Percentiles rank a stretch among this genome's conserved stretches.
Conservation (phyloP, 2,329 filamentous ascomycete genomes). For the Thyridium curvatum region DNA sequence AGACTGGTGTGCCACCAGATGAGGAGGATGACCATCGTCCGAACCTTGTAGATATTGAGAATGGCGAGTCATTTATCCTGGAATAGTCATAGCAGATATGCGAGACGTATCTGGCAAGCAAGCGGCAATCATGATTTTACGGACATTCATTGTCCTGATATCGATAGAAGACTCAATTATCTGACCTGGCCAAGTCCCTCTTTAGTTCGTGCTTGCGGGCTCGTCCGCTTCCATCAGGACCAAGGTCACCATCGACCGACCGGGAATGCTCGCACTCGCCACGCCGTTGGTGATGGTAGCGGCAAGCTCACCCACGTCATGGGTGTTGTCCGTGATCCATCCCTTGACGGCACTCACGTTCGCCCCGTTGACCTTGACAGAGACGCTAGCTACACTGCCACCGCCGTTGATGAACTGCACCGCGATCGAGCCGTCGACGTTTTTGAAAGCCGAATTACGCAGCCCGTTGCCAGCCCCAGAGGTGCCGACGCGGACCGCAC, state of each 20-base stretch:
- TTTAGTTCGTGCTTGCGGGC: too few species aligned
- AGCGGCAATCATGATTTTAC: too few species aligned
- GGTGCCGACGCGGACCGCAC: conserved; percentile 16
- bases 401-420: conserved; percentile 21
- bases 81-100: too few species aligned
- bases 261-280: conserved; percentile 4
- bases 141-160: too few species aligned
- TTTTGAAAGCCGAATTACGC: conserved; percentile 21
- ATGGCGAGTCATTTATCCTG: too few species aligned
- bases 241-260: conserved; percentile 4
- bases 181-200: too few species aligned
- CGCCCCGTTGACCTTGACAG: conserved; percentile 7
- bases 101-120: too few species aligned
- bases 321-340: conserved; percentile 7
- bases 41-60: too few species aligned
- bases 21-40: too few species aligned
- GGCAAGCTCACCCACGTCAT: conserved; percentile 3
- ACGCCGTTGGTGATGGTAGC: conserved; percentile 2
- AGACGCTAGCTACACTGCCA: conserved; percentile 3
- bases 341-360: conserved; percentile 1
- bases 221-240: conserved; percentile 1
- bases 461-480: conserved; percentile 12
- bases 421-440: conserved; percentile 22
- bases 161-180: too few species aligned
- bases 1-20: too few species aligned